A percentile compares a stretch with the other conserved stretches of the same genome.
These are phyloP conservation scores for Skeletonema grethae DNA, from an alignment of 108 stramenopile genomes.

Conservation along the genomic window DNA sequence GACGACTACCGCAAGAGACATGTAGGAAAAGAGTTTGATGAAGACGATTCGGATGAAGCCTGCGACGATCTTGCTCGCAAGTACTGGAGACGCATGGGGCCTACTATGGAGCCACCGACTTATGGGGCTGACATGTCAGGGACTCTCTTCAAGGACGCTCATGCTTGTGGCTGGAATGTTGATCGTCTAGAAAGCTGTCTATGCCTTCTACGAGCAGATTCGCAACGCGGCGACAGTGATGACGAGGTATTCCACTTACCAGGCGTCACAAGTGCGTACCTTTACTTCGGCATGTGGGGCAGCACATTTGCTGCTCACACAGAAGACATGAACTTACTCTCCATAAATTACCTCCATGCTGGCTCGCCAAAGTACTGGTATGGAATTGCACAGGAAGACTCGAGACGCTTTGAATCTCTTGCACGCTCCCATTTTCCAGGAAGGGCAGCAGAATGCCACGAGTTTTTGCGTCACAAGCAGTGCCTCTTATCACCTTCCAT, in stretches of 20 bases:
- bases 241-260: conserved; percentile 66
- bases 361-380: conserved; percentile 99
- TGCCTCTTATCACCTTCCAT: conserved; percentile 85
- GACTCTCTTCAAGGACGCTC: conserved; percentile 82
- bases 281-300: conserved; percentile 92
- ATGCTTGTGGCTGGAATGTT: conserved; percentile 89
- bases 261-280: conserved; percentile 87
- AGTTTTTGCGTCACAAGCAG: conserved; percentile 97
- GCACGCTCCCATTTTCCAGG: conserved; percentile 78
- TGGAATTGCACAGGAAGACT: conserved; percentile 78
- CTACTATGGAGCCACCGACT: conserved; percentile 85
- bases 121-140: conserved; percentile 97
- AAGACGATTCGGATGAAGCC: conserved; percentile 43
- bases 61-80: conserved; percentile 78
- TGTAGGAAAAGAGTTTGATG: conserved; percentile 52
- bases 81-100: conserved; percentile 93
- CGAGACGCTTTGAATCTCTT: conserved; percentile 83
- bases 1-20: conserved; percentile 76
- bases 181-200: conserved; percentile 61
- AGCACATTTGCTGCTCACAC: conserved; percentile 92
- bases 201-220: conserved; percentile 46
- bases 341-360: conserved; percentile 97
- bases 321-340: conserved; percentile 98
- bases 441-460: conserved; percentile 66
- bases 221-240: conserved; percentile 33